Conservation (phyloP, 139 green algal species). For the Helicosporidium sp. region DNA sequence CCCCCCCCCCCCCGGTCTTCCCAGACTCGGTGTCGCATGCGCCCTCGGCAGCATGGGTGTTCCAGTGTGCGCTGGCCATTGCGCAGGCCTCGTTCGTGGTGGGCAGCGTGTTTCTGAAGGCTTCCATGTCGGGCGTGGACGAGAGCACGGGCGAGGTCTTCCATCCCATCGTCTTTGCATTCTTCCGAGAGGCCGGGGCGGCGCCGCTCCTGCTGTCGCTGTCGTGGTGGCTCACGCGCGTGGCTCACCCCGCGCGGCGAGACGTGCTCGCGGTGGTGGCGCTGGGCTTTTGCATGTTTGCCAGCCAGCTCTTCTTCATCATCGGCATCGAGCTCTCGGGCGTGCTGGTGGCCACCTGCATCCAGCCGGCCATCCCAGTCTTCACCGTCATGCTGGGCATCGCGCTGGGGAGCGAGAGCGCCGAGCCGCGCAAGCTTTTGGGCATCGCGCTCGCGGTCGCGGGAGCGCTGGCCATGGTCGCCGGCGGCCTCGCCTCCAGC, state of each 20-base stretch:
- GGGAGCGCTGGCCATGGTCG: conserved; percentile 37
- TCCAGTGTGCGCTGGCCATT: conserved; percentile 21
- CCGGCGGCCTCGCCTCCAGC: conserved; percentile 3
- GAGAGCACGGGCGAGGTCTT: conserved; percentile 9
- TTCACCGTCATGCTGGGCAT: conserved; percentile 38
- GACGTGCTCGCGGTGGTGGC: conserved; percentile 7
- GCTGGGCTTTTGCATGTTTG: conserved; percentile 27
- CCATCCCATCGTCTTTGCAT: conserved; percentile 33
- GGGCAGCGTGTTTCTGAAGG: conserved; percentile 34
- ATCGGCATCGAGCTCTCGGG: conserved; percentile 43
- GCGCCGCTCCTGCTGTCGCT: conserved; percentile 26
- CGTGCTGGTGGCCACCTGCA: conserved; percentile 45
- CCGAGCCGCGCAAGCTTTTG: conserved; percentile 36
- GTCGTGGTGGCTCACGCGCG: too few relatives aligned
- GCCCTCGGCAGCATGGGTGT: conserved; percentile 17
- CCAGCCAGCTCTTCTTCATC: conserved; percentile 50
- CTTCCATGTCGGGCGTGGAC: conserved; percentile 12
- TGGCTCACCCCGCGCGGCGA: too few relatives aligned
- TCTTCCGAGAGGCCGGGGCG: conserved; percentile 22
- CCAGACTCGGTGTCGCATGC: too few relatives aligned
- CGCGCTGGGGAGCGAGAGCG: conserved; percentile 16
- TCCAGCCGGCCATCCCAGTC: conserved; percentile 52
- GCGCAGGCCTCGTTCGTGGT: conserved; percentile 35
- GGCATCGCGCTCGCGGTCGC: conserved; percentile 29
- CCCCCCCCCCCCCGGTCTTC: not conserved